Evolutionary conservation across 352 stramenopile species (phyloP).

Genomic region (Phytophthora constricta): DNA sequence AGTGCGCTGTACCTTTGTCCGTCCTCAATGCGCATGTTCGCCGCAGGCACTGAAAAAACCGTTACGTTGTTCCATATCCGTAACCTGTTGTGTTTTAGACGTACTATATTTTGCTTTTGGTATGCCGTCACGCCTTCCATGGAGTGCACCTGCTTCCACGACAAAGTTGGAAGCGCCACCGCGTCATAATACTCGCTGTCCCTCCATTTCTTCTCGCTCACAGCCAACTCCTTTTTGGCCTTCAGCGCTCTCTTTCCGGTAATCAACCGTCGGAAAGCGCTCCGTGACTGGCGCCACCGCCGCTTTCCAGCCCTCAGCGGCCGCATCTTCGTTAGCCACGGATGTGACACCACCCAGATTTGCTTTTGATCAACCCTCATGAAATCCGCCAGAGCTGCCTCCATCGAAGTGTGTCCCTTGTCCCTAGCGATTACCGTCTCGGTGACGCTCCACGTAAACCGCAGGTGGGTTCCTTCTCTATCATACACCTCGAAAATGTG

Average conservation of each 20-base stretch:
- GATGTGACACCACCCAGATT: slow-evolving; percentile 1
- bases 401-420: not conserved
- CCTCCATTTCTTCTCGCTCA: not conserved
- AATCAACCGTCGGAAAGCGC: not conserved
- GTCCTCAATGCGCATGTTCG: too few relatives aligned
- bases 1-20: not conserved
- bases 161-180: not conserved
- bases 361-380: not conserved
- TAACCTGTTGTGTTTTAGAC: not conserved
- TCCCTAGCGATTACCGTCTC: not conserved
- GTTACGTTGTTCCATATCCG: not conserved
- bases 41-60: too few relatives aligned
- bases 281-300: slow-evolving; percentile 1
- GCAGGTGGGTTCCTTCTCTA: not conserved
- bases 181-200: too few relatives aligned
- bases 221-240: not conserved
- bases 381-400: not conserved
- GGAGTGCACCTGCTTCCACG: not conserved
- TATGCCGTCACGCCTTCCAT: slow-evolving; percentile 24
- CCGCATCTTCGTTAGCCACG: not conserved
- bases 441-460: not conserved
- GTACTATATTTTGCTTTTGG: slow-evolving; percentile 3
- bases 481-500: not conserved
- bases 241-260: not conserved
- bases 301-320: slow-evolving; percentile 3